phyloP scores from a whole-genome alignment of 352 stramenopile genomes.

The Pythium sukuiense region DNA sequence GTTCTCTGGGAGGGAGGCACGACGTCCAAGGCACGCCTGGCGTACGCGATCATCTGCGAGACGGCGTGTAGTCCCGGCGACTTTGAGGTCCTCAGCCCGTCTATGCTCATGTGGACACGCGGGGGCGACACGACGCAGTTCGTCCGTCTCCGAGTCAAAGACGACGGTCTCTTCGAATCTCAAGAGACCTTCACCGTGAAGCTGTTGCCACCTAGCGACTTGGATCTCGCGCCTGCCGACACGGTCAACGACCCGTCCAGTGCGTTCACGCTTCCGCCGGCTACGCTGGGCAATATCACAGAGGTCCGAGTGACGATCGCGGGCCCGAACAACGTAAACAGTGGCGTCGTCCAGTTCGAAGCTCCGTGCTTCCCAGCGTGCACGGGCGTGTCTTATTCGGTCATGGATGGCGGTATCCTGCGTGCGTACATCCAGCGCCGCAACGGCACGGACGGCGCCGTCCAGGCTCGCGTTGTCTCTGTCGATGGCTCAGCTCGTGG shows the following conservation, averaged over 20 bases:
- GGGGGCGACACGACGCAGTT: constrained; percentile 35
- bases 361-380: constrained; percentile 71
- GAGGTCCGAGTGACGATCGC: constrained; percentile 53
- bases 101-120: constrained; percentile 48
- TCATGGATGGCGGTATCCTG: constrained; percentile 48
- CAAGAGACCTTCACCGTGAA: constrained; percentile 49
- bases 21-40: constrained; percentile 40
- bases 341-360: constrained; percentile 60
- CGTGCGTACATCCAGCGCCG: constrained; percentile 54
- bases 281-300: constrained; percentile 40
- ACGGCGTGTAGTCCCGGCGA: constrained; percentile 46
- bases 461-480: constrained; percentile 44
- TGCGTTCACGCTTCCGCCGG: constrained; percentile 30
- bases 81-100: constrained; percentile 38
- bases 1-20: constrained; percentile 64
- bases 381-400: constrained; percentile 39
- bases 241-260: constrained; percentile 28
- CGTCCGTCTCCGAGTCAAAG: constrained; percentile 43
- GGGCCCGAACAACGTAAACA: constrained; percentile 57
- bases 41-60: constrained; percentile 47
- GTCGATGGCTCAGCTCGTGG: constrained; percentile 46
- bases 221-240: constrained; percentile 3
- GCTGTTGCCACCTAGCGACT: constrained; percentile 32
- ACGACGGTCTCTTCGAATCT: constrained; percentile 55
- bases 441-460: constrained; percentile 46